Evolutionary conservation across 805 yeast species (phyloP).

Genomic region (Wickerhamomyces ciferrii): DNA sequence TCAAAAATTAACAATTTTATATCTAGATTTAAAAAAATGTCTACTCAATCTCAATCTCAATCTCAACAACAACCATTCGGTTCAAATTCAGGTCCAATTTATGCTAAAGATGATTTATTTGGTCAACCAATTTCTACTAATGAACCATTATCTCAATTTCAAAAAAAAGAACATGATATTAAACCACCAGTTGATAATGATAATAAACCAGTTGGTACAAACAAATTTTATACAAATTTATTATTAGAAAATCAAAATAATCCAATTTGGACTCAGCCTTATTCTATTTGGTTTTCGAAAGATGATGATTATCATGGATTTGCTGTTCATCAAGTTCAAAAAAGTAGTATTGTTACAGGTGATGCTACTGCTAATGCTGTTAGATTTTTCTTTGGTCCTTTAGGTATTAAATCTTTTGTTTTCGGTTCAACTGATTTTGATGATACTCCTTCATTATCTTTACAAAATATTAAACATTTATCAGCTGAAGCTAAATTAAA

Average conservation of each 20-base stretch:
- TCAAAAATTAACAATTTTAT: slow-evolving; percentile 6
- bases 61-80: slow-evolving; percentile 1
- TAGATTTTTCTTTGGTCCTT: slow-evolving; percentile 64
- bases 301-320: slow-evolving; percentile 48
- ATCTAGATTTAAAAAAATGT: slow-evolving; percentile 11
- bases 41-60: slow-evolving; percentile 2
- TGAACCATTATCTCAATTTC: slow-evolving; percentile 40
- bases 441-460: slow-evolving; percentile 19
- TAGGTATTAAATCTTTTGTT: slow-evolving; percentile 56
- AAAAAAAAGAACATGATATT: slow-evolving; percentile 22
- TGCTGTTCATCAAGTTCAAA: slow-evolving; percentile 60
- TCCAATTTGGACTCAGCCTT: slow-evolving; percentile 82
- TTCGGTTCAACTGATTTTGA: slow-evolving; percentile 40
- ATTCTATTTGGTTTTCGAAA: slow-evolving; percentile 62
- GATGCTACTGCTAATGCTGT: slow-evolving; percentile 48
- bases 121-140: slow-evolving; percentile 34
- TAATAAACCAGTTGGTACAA: slow-evolving; percentile 55
- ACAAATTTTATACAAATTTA: slow-evolving; percentile 74
- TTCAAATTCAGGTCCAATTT: neutral
- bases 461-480: slow-evolving; percentile 26
- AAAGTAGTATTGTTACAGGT: slow-evolving; percentile 62
- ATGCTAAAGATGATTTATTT: slow-evolving; percentile 28
- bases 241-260: slow-evolving; percentile 59
- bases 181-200: slow-evolving; percentile 21
- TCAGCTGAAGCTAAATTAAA: slow-evolving; percentile 25